phyloP scores from a whole-genome alignment of 129 eudicot genomes.

The Smallanthus sonchifolius region DNA sequence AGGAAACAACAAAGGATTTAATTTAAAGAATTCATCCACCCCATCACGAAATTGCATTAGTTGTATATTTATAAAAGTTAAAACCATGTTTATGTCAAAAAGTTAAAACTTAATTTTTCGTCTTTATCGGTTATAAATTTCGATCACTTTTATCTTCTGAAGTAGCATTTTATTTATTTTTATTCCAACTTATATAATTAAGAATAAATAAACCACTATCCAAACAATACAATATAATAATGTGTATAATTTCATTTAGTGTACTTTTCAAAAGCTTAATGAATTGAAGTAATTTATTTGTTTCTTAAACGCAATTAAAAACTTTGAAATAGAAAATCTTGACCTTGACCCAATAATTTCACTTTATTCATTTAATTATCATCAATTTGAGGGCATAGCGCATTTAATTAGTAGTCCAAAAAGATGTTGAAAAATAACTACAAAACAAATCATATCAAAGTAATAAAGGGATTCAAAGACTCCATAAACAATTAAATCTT shows the following conservation, averaged over 20 bases:
- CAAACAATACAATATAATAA: background rate
- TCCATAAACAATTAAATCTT: conserved; percentile 28
- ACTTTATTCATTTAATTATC: conserved; percentile 5
- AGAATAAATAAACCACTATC: too few species aligned
- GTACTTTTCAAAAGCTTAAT: conserved; percentile 16
- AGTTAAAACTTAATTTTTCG: too few species aligned
- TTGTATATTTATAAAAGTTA: background rate
- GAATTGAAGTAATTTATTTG: background rate
- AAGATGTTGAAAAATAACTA: conserved; percentile 14
- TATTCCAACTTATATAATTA: background rate
- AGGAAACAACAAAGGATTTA: background rate
- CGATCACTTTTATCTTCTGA: too few species aligned
- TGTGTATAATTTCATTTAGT: conserved; percentile 6
- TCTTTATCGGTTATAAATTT: too few species aligned
- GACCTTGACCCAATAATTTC: conserved; percentile 22
- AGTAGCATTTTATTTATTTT: background rate
- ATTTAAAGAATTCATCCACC: background rate
- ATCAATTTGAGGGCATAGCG: conserved; percentile 8
- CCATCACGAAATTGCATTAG: background rate
- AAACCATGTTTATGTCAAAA: background rate
- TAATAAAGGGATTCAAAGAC: conserved; percentile 18
- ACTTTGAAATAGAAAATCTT: background rate
- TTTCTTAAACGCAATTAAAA: conserved; percentile 18
- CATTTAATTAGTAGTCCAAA: conserved; percentile 7
- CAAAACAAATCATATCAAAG: conserved; percentile 12